phyloP scores from a whole-genome alignment of 371 early-diverging fungal species.

The Umbelopsis sp. region DNA sequence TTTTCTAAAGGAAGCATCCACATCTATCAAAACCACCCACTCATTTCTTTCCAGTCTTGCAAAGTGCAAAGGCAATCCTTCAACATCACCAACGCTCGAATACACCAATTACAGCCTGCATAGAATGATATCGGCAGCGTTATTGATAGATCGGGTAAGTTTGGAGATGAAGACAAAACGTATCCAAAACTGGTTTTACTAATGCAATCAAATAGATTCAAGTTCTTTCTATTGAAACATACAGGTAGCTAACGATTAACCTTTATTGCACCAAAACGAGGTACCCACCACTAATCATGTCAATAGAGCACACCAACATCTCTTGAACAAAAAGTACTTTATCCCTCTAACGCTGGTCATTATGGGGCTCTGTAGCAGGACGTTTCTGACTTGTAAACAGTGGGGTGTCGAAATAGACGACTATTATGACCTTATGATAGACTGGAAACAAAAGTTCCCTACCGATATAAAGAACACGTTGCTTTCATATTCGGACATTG shows the following conservation, averaged over 20 bases:
- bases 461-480: no score
- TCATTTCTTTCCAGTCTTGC: not conserved
- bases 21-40: no score
- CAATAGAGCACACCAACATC: constrained; percentile 3
- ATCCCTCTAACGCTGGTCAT: constrained; percentile 10
- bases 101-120: constrained; percentile 1
- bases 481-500: not conserved
- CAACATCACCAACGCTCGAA: not conserved
- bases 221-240: constrained; percentile 6
- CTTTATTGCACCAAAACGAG: no score
- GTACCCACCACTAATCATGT: not conserved
- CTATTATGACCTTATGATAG: not conserved
- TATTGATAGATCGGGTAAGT: not conserved
- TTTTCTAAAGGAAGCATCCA: no score
- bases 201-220: not conserved
- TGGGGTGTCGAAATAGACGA: constrained; percentile 8
- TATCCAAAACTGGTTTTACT: not conserved
- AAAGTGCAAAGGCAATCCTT: not conserved
- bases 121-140: constrained; percentile 1
- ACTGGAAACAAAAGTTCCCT: not conserved
- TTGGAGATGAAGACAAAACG: not conserved
- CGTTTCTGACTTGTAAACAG: not conserved
- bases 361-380: not conserved
- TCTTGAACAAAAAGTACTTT: constrained; percentile 6
- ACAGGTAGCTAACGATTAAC: not conserved